These are phyloP conservation scores for Dendrobium chrysotoxum DNA, from an alignment of 106 monocot genomes.

Conservation along the genomic window DNA sequence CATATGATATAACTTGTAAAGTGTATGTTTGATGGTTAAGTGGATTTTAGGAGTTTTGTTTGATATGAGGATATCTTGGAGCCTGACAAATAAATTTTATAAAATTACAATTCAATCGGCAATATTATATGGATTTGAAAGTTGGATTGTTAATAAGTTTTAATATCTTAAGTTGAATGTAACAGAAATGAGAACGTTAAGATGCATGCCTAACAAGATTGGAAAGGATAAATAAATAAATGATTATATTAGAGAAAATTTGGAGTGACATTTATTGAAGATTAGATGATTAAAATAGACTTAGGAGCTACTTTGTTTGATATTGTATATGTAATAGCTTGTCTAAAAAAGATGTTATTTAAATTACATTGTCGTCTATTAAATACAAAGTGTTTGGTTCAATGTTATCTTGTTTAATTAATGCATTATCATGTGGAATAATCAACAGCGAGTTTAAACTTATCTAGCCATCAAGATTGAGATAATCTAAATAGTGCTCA, in stretches of 20 bases:
- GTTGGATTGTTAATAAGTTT: too few species aligned
- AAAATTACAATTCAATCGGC: too few species aligned
- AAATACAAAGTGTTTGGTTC: background rate
- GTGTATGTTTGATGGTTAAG: too few species aligned
- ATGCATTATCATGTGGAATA: background rate
- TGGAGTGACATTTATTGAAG: background rate
- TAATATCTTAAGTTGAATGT: too few species aligned
- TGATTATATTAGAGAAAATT: too few species aligned
- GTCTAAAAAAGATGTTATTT: background rate
- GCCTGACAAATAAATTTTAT: background rate
- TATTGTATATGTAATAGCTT: background rate
- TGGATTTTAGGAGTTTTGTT: background rate
- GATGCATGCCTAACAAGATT: too few species aligned
- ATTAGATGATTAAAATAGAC: background rate
- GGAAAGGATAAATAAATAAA: too few species aligned
- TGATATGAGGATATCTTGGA: background rate
- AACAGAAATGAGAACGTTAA: too few species aligned
- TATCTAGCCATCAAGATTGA: too few species aligned
- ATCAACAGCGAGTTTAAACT: background rate
- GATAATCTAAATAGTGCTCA: too few species aligned
- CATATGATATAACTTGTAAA: too few species aligned
- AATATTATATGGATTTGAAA: too few species aligned
- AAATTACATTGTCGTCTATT: background rate
- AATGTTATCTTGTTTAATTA: background rate
- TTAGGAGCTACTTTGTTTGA: background rate